Conservation (phyloP, 805 yeast genomes). For the Saccharomyces mikatae region DNA sequence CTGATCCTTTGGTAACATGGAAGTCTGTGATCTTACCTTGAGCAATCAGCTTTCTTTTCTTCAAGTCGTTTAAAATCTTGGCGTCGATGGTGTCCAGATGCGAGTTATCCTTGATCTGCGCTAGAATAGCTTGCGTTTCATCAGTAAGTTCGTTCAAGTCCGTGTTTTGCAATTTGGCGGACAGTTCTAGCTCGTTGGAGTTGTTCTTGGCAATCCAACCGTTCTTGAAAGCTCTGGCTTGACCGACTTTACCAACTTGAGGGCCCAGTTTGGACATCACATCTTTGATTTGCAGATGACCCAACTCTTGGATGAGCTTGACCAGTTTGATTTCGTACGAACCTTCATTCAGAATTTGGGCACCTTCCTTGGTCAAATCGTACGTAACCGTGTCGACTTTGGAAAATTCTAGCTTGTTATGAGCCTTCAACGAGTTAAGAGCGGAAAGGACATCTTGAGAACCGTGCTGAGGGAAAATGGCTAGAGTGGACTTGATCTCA, state of each 20-base stretch:
- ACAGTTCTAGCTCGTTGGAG: constrained; percentile 58
- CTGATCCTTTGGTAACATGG: constrained; percentile 68
- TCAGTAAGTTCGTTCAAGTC: constrained; percentile 38
- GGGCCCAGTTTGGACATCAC: constrained; percentile 65
- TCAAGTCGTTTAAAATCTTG: constrained; percentile 73
- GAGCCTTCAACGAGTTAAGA: constrained; percentile 76
- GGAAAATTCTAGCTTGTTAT: constrained; percentile 66
- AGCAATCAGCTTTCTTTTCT: constrained; percentile 81
- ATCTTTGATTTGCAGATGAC: constrained; percentile 72
- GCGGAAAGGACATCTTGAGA: constrained; percentile 71
- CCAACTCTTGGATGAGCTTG: constrained; percentile 65
- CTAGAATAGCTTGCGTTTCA: constrained; percentile 56
- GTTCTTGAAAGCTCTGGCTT: constrained; percentile 94
- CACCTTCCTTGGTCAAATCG: constrained; percentile 72
- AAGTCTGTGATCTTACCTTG: constrained; percentile 70
- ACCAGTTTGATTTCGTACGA: constrained; percentile 84
- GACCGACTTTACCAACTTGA: constrained; percentile 81
- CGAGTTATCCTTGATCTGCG: constrained; percentile 35
- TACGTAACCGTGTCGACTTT: constrained; percentile 70
- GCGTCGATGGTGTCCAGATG: constrained; percentile 33
- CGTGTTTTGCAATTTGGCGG: constrained; percentile 38
- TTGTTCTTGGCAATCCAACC: constrained; percentile 92
- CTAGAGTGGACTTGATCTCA: constrained; percentile 60
- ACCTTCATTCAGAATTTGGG: constrained; percentile 68
- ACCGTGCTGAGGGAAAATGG: constrained; percentile 55